phyloP scores from a whole-genome alignment of 306 rosid species.

The Cucumis sativus region DNA sequence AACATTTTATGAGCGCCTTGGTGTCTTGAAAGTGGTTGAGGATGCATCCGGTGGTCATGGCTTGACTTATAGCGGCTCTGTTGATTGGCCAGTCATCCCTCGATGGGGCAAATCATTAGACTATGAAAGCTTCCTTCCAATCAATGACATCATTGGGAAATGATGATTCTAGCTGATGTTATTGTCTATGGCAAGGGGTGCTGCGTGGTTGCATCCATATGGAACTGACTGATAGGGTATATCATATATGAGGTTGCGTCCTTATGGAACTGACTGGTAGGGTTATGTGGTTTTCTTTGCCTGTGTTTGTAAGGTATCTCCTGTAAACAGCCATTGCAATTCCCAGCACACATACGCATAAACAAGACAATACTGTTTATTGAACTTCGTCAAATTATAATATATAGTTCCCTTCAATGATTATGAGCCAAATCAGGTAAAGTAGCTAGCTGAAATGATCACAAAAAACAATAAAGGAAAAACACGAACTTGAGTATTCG shows the following conservation, averaged over 20 bases:
- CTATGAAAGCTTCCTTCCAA: not conserved
- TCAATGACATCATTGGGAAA: not conserved
- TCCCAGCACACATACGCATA: no score
- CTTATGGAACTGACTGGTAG: no score
- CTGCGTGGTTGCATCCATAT: not conserved
- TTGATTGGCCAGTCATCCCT: not conserved
- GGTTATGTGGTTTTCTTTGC: no score
- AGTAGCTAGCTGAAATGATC: no score
- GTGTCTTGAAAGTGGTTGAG: not conserved
- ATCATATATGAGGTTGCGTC: not conserved
- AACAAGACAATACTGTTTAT: no score
- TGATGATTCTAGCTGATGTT: not conserved
- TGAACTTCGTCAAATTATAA: no score
- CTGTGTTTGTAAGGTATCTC: no score
- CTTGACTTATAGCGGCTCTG: not conserved
- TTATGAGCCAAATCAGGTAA: no score
- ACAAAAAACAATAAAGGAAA: no score
- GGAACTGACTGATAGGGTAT: not conserved
- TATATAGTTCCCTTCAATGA: no score
- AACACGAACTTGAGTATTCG: no score
- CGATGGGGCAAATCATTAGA: not conserved
- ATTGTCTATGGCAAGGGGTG: not conserved
- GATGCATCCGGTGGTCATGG: not conserved
- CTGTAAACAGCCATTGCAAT: no score
- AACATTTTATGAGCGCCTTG: not conserved